These are phyloP conservation scores for Sporisorium iseilematis-ciliati DNA, from an alignment of 1,284 basidiomycete species.

Conservation along the genomic window DNA sequence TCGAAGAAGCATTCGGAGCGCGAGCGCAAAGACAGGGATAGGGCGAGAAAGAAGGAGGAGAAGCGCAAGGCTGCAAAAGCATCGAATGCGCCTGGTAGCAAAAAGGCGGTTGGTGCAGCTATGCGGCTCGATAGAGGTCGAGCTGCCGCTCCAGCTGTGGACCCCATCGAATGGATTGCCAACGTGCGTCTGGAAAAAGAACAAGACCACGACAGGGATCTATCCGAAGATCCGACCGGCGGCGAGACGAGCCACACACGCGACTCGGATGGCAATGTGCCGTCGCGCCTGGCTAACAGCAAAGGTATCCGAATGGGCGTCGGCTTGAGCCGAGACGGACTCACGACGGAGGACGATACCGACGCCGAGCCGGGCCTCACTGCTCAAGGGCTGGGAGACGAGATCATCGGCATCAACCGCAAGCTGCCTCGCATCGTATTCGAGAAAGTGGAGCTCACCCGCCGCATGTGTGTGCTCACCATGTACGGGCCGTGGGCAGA, in stretches of 20 bases:
- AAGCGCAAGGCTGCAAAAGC: constrained; percentile 20
- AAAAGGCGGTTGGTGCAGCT: constrained; percentile 35
- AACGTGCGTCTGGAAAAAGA: constrained; percentile 56
- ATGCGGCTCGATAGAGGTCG: constrained; percentile 49
- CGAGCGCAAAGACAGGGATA: constrained; percentile 26
- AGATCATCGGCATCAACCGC: constrained; percentile 59
- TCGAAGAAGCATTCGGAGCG: constrained; percentile 19
- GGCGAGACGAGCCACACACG: constrained; percentile 23
- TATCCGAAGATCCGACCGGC: constrained; percentile 26
- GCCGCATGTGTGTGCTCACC: constrained; percentile 55
- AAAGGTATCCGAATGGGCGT: constrained; percentile 14
- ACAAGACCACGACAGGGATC: constrained; percentile 12
- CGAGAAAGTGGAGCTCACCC: constrained; percentile 62
- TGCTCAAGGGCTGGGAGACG: constrained; percentile 50
- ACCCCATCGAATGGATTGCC: constrained; percentile 59
- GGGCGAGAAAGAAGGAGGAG: constrained; percentile 20
- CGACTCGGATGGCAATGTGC: constrained; percentile 11
- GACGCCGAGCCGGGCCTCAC: constrained; percentile 36
- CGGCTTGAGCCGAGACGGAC: constrained; percentile 22
- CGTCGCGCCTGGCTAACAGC: constrained; percentile 17
- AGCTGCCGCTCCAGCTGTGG: constrained; percentile 36
- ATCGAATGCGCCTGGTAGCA: constrained; percentile 7
- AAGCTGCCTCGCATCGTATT: constrained; percentile 54
- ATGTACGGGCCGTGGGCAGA: constrained; percentile 67
- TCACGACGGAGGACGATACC: constrained; percentile 37